These are phyloP conservation scores for Colletotrichum scovillei DNA, from an alignment of 2,329 filamentous ascomycete species.

Conservation along the genomic window DNA sequence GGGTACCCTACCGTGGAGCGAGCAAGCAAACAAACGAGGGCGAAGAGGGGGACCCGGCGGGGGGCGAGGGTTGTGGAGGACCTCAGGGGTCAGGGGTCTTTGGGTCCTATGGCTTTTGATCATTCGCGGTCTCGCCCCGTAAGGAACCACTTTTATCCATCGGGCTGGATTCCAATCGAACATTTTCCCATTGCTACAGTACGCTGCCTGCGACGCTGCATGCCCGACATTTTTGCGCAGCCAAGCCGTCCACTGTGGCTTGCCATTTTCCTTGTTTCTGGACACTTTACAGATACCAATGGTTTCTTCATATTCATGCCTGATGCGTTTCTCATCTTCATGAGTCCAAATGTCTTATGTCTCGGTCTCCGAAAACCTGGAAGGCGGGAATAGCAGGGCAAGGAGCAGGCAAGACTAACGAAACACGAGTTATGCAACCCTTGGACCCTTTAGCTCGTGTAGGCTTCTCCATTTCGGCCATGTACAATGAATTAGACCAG, in stretches of 20 bases:
- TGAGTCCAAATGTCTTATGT: background rate
- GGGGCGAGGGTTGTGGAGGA: background rate
- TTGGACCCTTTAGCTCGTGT: background rate
- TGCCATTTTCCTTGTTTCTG: background rate
- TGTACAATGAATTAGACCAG: too few species aligned
- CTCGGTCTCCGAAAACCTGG: background rate
- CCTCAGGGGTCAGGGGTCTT: background rate
- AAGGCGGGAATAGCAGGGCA: background rate
- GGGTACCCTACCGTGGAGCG: background rate
- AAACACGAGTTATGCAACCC: background rate
- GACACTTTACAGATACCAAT: background rate
- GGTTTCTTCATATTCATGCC: background rate
- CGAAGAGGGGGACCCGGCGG: background rate
- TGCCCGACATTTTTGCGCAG: background rate
- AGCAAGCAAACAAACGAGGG: background rate
- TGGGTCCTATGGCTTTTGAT: background rate
- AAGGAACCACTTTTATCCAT: background rate
- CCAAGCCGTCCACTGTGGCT: background rate
- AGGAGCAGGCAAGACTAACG: background rate
- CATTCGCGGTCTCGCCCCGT: slow-evolving; percentile 1
- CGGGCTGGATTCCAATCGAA: background rate
- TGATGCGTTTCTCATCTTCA: background rate
- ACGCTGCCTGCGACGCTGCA: background rate
- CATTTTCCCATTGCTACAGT: background rate
- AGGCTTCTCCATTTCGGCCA: too few species aligned